Evolutionary conservation across 192 early-diverging fungal species (phyloP).

Genomic region (Rhizoclosmatium sp.): DNA sequence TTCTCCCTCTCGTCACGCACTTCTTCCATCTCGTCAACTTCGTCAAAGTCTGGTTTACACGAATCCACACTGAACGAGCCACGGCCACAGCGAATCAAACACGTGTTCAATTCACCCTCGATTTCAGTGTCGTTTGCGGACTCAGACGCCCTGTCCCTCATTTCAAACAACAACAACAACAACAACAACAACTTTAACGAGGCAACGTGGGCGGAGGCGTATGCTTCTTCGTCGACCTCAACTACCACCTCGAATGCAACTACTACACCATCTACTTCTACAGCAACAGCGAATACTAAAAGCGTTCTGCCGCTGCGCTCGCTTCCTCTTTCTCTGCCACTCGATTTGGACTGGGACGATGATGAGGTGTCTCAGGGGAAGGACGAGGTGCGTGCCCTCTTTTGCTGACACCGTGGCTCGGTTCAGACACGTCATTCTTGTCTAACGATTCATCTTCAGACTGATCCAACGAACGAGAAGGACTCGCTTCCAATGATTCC

Average conservation of each 20-base stretch:
- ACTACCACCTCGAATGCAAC: neutral
- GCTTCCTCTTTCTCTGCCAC: neutral
- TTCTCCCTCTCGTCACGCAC: too few species aligned
- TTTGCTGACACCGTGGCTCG: neutral
- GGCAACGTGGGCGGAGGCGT: conserved; percentile 13
- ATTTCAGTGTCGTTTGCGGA: too few species aligned
- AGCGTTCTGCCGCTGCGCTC: neutral
- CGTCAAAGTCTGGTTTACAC: too few species aligned
- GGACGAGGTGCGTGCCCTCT: neutral
- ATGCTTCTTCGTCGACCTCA: neutral
- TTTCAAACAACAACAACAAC: neutral
- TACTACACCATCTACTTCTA: neutral
- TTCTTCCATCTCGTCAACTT: too few species aligned
- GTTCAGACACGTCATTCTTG: neutral
- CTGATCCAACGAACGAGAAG: neutral
- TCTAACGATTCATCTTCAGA: neutral
- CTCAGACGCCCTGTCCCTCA: too few species aligned
- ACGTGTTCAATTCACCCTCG: too few species aligned
- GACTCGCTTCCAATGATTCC: too few species aligned
- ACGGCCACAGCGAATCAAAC: too few species aligned
- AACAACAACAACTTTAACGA: conserved; percentile 4
- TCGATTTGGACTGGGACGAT: neutral
- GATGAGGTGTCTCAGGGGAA: conserved; percentile 1
- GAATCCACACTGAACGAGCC: too few species aligned
- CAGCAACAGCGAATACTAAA: neutral